These are phyloP conservation scores for Ophiocordyceps polyrhachis-furcata DNA, from an alignment of 2,329 filamentous ascomycete genomes.

Conservation along the genomic window DNA sequence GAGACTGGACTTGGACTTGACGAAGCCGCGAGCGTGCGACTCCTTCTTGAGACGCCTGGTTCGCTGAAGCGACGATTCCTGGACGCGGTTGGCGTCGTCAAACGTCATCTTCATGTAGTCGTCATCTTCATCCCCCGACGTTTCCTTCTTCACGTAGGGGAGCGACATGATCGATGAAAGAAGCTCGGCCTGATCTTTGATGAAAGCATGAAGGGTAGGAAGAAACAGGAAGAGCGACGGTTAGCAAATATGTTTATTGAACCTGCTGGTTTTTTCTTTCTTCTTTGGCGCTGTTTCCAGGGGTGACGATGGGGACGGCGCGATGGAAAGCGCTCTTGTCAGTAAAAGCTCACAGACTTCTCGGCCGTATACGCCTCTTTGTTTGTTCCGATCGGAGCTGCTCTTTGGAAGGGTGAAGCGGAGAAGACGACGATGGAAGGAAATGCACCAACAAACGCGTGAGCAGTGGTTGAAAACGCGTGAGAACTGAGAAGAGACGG, in stretches of 20 bases:
- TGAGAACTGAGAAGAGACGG: no score
- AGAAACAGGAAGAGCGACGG: neutral
- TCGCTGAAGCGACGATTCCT: slow-evolving; percentile 35
- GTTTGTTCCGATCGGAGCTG: neutral
- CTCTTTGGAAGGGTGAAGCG: neutral
- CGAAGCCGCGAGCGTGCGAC: slow-evolving; percentile 46
- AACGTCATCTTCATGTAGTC: slow-evolving; percentile 98
- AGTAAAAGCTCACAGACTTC: neutral
- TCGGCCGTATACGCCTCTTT: neutral
- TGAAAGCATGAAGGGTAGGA: neutral
- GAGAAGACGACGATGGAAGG: no score
- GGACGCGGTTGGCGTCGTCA: slow-evolving; percentile 39
- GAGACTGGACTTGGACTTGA: slow-evolving; percentile 68
- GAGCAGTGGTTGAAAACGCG: no score
- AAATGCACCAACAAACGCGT: no score
- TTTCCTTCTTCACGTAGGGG: neutral
- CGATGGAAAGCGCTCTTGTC: neutral
- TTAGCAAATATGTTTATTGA: neutral
- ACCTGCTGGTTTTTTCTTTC: neutral
- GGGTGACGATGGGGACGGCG: neutral
- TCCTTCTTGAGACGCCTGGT: slow-evolving; percentile 35
- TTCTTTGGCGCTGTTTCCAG: no score
- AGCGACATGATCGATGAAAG: neutral
- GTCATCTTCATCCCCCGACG: slow-evolving; percentile 51
- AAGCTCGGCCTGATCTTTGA: neutral